These are phyloP conservation scores for Gastrolobium bilobum DNA, from an alignment of 306 rosid species.

Conservation along the genomic window DNA sequence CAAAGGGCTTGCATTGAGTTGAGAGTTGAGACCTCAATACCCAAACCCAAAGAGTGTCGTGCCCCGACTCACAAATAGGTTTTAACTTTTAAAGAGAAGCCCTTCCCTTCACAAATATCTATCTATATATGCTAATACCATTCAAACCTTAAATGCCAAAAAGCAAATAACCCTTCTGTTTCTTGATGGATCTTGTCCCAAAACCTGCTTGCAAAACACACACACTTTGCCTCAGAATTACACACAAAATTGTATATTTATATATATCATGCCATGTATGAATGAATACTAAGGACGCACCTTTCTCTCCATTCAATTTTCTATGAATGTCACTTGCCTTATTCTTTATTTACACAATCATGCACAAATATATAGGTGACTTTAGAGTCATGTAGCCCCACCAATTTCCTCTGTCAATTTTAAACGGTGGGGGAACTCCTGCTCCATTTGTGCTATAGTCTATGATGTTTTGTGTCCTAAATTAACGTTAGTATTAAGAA, in stretches of 20 bases:
- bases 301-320: conserved; percentile 22
- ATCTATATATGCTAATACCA: background rate
- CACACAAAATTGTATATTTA: too few relatives aligned
- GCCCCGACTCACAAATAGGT: background rate
- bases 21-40: background rate
- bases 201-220: conserved; percentile 1
- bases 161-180: background rate
- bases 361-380: background rate
- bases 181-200: background rate
- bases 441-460: background rate
- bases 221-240: background rate
- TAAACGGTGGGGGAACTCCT: background rate
- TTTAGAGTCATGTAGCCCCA: background rate
- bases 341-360: background rate
- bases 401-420: background rate
- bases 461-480: too few relatives aligned
- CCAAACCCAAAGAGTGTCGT: background rate
- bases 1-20: conserved; percentile 5
- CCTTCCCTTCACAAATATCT: conserved; percentile 20
- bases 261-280: background rate
- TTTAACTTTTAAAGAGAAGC: conserved; percentile 7
- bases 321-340: background rate
- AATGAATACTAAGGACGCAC: background rate
- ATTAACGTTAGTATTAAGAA: too few relatives aligned
- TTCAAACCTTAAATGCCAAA: background rate